phyloP scores from a whole-genome alignment of 352 stramenopile species.

The Pythium grandisporangium region DNA sequence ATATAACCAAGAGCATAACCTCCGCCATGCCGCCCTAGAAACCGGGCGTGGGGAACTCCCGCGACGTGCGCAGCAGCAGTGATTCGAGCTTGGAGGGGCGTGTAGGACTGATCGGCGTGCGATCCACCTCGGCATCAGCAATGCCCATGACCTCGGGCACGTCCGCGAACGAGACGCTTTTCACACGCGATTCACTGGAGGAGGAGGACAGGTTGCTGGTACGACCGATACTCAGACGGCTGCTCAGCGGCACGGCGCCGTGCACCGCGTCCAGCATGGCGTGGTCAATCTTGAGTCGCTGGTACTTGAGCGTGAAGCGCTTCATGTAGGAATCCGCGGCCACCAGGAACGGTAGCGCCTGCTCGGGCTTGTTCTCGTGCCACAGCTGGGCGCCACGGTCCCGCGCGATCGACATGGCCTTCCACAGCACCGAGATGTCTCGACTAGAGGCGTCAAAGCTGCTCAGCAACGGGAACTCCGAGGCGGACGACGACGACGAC shows the following conservation, averaged over 20 bases:
- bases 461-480: conserved; percentile 55
- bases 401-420: conserved; percentile 70
- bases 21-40: too few species aligned
- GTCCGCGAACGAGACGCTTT: conserved; percentile 59
- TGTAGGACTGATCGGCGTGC: conserved; percentile 60
- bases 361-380: conserved; percentile 82
- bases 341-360: conserved; percentile 69
- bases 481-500: too few species aligned
- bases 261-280: conserved; percentile 69
- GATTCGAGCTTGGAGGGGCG: conserved; percentile 80
- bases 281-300: conserved; percentile 79
- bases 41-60: conserved; percentile 67
- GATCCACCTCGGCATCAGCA: conserved; percentile 65
- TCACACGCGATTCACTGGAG: conserved; percentile 2
- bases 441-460: conserved; percentile 53
- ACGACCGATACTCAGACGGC: too few species aligned
- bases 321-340: conserved; percentile 85
- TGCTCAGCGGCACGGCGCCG: neutral
- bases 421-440: conserved; percentile 73
- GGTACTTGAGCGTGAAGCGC: conserved; percentile 82
- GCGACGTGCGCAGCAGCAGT: conserved; percentile 69
- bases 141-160: conserved; percentile 55
- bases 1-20: too few species aligned
- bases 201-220: neutral
- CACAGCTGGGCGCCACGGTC: conserved; percentile 74